Evolutionary conservation across 805 yeast genomes (phyloP).

Genomic region (Nadsonia fulvescens): DNA sequence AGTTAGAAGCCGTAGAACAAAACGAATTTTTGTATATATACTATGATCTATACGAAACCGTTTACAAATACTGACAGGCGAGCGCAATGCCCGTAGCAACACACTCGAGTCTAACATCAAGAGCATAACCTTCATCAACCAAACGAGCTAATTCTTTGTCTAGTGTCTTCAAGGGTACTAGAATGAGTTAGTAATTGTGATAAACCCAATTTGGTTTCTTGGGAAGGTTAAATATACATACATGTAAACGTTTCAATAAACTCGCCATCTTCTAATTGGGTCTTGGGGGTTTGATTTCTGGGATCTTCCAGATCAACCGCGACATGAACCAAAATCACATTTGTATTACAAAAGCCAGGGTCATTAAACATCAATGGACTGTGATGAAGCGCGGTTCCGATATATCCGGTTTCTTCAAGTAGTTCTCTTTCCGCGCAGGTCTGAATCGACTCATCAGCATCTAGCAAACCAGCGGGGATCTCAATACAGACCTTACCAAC

Average conservation of each 20-base stretch:
- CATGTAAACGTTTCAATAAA: slow-evolving; percentile 77
- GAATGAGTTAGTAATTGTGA: too few species aligned
- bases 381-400: slow-evolving; percentile 36
- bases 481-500: slow-evolving; percentile 77
- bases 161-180: slow-evolving; percentile 36
- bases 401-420: slow-evolving; percentile 83
- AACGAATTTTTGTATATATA: too few species aligned
- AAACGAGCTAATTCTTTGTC: slow-evolving; percentile 35
- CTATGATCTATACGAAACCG: too few species aligned
- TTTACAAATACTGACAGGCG: slow-evolving; percentile 24
- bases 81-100: slow-evolving; percentile 65
- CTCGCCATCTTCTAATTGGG: slow-evolving; percentile 77
- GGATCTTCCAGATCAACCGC: slow-evolving; percentile 52
- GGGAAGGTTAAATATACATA: too few species aligned
- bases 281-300: slow-evolving; percentile 49
- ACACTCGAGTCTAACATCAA: slow-evolving; percentile 80
- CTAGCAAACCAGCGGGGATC: slow-evolving; percentile 89
- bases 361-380: slow-evolving; percentile 46
- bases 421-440: slow-evolving; percentile 76
- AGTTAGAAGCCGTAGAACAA: too few species aligned
- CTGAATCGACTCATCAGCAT: slow-evolving; percentile 61
- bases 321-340: slow-evolving; percentile 60
- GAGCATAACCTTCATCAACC: slow-evolving; percentile 45
- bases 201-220: too few species aligned
- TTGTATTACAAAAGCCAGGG: slow-evolving; percentile 85